A percentile compares a stretch with the other conserved stretches of the same genome.
phyloP scores from a whole-genome alignment of 371 early-diverging fungal species.

The Parasitella parasitica region DNA sequence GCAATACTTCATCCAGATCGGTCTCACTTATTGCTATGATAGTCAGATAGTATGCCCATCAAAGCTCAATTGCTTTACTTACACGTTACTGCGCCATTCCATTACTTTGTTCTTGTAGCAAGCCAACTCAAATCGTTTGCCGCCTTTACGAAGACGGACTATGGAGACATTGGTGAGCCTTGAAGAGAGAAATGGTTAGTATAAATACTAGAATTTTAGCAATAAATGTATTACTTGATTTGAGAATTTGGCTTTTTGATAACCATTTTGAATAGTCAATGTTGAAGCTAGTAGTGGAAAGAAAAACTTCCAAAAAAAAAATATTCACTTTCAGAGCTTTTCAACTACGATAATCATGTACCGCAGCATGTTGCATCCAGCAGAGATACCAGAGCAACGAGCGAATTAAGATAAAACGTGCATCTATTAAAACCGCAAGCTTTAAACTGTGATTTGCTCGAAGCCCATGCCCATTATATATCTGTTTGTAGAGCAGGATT shows the following conservation, averaged over 20 bases:
- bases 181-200: neutral
- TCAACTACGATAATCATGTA: neutral
- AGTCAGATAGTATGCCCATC: neutral
- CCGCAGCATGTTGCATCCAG: neutral
- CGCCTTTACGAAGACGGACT: conserved; percentile 95
- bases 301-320: neutral
- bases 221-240: conserved; percentile 48
- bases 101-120: conserved; percentile 99
- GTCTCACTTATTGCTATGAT: conserved; percentile 72
- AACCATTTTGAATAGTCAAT: conserved; percentile 30
- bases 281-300: neutral
- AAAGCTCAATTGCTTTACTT: conserved; percentile 26
- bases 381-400: neutral
- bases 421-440: neutral
- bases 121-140: conserved; percentile 97
- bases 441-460: neutral
- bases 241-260: conserved; percentile 53
- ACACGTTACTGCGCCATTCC: conserved; percentile 94
- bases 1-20: conserved; percentile 95
- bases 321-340: neutral
- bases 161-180: conserved; percentile 94
- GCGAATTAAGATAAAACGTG: neutral
- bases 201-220: neutral
- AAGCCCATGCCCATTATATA: neutral
- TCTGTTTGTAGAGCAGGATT: neutral